Evolutionary conservation across 2,329 filamentous ascomycete genomes (phyloP), one percentile per base, ranked within the genome.

Genomic region (Didymella keratinophila): DNA sequence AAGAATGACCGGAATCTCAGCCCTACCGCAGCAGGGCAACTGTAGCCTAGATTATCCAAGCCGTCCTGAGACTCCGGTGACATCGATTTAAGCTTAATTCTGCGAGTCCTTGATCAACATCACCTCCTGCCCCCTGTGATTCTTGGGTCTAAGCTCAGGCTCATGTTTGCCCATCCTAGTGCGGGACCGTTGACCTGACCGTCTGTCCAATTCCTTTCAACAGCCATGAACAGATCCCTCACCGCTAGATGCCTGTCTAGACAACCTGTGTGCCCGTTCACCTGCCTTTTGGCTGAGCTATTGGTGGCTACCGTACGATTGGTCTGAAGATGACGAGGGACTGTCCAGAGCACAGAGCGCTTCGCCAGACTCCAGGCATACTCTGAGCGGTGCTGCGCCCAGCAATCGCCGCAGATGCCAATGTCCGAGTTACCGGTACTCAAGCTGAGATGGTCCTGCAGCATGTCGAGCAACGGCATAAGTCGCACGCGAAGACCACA

Each of bases 401-500:
- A 83, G 63, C 80, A 83, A 1, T 80, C 78, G 0, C 67, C 69
- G 60, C 81, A 83, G 11, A 83, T 76, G 4, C 80, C 80, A 23
- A 79, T 67, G 49, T 80, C 76, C 8, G 70, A 52, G 39, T 67
- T 75, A 9, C 68, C 66, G 39, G 70, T 65, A 25, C 74, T 73
- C 11, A 75, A 60, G 45, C 70, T 74, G 5, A 81, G 58, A 21
- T 73, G 72, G 25, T 76, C 74, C 56, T 86, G 82, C 28, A 93
- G 77, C 52, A 87, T 84, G 53, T 90, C 87, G 16, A 92, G 74
- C 3, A 90, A 82, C 8, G 89, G 88, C 37, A 90, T 78, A 3
- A 92, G 75, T 18, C 87, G 82, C 3, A 85, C 86, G 43, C 89
- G 81, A 36, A 91, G 80, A 1, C 90, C 90, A 70, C 90, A 93